Evolutionary conservation across 2,329 filamentous ascomycete species (phyloP).

Genomic region (Sporothrix euskadiensis): DNA sequence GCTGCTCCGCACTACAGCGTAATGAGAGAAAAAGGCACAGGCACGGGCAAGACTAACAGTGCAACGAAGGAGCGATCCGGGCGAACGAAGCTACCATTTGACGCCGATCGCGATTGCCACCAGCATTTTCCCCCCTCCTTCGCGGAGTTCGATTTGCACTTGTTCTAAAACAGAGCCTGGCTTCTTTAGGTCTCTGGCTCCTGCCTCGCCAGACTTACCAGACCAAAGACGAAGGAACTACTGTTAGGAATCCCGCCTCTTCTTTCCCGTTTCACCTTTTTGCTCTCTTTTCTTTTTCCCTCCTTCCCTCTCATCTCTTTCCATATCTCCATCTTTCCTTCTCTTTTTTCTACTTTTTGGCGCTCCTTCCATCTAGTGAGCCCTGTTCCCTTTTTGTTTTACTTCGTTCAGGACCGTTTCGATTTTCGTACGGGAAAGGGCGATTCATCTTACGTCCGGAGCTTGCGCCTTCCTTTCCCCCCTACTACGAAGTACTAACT

Average conservation of each 20-base stretch:
- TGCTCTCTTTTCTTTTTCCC: background rate
- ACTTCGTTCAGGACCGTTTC: no score
- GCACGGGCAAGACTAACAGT: background rate
- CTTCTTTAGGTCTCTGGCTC: background rate
- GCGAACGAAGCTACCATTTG: conserved; percentile 11
- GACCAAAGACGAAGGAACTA: background rate
- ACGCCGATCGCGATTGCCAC: conserved; percentile 13
- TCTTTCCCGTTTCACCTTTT: background rate
- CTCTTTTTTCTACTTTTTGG: background rate
- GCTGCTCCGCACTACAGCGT: background rate
- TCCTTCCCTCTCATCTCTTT: background rate
- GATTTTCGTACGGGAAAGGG: no score
- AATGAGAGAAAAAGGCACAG: background rate
- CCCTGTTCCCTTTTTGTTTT: background rate
- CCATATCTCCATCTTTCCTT: background rate
- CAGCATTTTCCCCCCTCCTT: background rate
- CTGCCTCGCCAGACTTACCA: background rate
- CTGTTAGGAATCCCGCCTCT: background rate
- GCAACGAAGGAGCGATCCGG: conserved; percentile 6
- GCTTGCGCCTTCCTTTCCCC: background rate
- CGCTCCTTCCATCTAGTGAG: background rate
- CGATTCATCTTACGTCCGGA: background rate
- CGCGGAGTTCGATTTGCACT: background rate
- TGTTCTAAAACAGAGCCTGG: background rate
- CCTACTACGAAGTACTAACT: background rate